A percentile compares a stretch with the other conserved stretches of the same genome.
Evolutionary conservation across 257 asterid species (phyloP).

Genomic region (Fraxinus anomala): DNA sequence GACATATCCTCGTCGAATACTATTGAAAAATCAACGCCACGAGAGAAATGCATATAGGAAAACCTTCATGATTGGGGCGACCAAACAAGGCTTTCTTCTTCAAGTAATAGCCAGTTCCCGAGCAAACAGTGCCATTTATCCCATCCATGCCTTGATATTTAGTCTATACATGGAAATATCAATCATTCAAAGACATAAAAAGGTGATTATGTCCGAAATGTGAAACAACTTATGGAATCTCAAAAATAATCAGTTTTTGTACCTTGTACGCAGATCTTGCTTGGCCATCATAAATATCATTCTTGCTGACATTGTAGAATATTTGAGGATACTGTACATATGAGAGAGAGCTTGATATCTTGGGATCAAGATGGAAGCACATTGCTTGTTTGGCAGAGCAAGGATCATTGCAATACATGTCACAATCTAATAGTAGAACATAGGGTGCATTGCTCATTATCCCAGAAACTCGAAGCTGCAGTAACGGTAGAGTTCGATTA

Average conservation of each 20-base stretch:
- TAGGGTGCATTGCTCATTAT: constrained; percentile 84
- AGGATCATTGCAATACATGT: constrained; percentile 70
- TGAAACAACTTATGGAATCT: too few species aligned
- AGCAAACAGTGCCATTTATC: constrained; percentile 55
- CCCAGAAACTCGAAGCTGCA: constrained; percentile 73
- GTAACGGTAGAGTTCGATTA: not conserved
- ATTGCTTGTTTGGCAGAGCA: constrained; percentile 69
- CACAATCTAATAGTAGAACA: constrained; percentile 59
- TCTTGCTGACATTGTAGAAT: constrained; percentile 71
- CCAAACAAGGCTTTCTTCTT: constrained; percentile 64
- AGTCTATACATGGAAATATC: constrained; percentile 37
- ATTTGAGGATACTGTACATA: constrained; percentile 76
- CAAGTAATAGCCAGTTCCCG: constrained; percentile 77
- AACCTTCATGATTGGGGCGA: constrained; percentile 52
- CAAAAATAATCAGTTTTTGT: not conserved
- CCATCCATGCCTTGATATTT: constrained; percentile 95
- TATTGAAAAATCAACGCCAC: not conserved
- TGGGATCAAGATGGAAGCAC: constrained; percentile 66
- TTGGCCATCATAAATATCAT: constrained; percentile 80
- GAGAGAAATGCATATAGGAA: constrained; percentile 14
- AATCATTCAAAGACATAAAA: too few species aligned
- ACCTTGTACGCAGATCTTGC: constrained; percentile 78
- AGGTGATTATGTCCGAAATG: too few species aligned
- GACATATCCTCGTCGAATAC: not conserved
- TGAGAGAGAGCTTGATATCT: constrained; percentile 43